Conservation (phyloP, 2,329 filamentous ascomycete genomes). For the Penicillium capsulatum region DNA sequence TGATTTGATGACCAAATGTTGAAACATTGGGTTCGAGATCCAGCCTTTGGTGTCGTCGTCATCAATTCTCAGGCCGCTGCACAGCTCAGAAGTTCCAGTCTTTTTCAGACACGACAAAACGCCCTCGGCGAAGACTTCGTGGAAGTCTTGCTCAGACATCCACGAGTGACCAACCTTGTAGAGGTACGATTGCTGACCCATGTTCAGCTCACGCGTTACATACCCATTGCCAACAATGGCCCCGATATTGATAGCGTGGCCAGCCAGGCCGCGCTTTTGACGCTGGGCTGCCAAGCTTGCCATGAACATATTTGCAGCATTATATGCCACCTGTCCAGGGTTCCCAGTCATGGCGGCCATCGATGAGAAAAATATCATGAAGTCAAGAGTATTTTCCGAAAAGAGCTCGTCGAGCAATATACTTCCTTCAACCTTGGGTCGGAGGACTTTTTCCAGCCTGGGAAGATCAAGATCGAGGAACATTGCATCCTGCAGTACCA, state of each 20-base stretch:
- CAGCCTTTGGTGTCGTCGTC: slow-evolving; percentile 22
- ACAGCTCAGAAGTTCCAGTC: slow-evolving; percentile 10
- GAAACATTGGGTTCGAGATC: slow-evolving; percentile 21
- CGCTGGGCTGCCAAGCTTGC: slow-evolving; percentile 27
- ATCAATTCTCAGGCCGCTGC: slow-evolving; percentile 21
- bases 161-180: slow-evolving; percentile 20
- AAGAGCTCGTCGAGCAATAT: slow-evolving; percentile 20
- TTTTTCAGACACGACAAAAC: slow-evolving; percentile 22
- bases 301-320: slow-evolving; percentile 39
- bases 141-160: slow-evolving; percentile 32
- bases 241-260: slow-evolving; percentile 21
- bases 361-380: slow-evolving; percentile 43
- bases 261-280: slow-evolving; percentile 12
- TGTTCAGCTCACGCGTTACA: slow-evolving; percentile 18
- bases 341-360: slow-evolving; percentile 34
- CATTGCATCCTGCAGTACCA: slow-evolving; percentile 29
- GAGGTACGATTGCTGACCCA: slow-evolving; percentile 22
- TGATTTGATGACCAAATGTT: slow-evolving; percentile 19
- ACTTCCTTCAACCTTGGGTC: slow-evolving; percentile 32
- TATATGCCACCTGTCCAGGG: slow-evolving; percentile 36
- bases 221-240: slow-evolving; percentile 20
- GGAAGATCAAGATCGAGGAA: slow-evolving; percentile 26
- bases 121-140: slow-evolving; percentile 31
- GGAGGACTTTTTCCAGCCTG: slow-evolving; percentile 30
- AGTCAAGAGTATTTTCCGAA: slow-evolving; percentile 36